A percentile compares a stretch with the other conserved stretches of the same genome.
Evolutionary conservation across 2,329 filamentous ascomycete genomes (phyloP).

Genomic region (Elsinoe batatas): DNA sequence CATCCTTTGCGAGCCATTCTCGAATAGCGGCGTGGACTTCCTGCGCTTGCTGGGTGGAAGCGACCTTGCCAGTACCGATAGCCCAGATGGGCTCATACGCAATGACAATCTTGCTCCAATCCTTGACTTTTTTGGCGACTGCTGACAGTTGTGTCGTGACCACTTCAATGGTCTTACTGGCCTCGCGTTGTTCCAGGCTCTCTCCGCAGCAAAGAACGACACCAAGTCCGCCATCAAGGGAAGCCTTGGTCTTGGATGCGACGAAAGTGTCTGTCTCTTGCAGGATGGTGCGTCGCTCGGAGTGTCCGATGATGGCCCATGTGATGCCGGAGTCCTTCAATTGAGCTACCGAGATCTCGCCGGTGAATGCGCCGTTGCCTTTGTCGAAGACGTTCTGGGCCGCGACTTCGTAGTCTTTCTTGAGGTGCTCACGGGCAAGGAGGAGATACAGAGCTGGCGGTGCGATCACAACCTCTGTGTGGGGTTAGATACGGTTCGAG

Average conservation of each 20-base stretch:
- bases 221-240: conserved; percentile 72
- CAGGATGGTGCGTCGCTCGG: conserved; percentile 83
- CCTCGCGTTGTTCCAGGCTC: conserved; percentile 17
- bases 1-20: conserved; percentile 65
- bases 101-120: conserved; percentile 92
- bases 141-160: conserved; percentile 78
- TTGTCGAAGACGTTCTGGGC: conserved; percentile 97
- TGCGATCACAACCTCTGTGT: conserved; percentile 82
- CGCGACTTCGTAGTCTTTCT: conserved; percentile 69
- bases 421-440: conserved; percentile 69
- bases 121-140: conserved; percentile 64
- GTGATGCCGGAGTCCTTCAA: conserved; percentile 79
- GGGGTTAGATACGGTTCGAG: conserved; percentile 17
- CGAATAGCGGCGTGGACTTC: conserved; percentile 90
- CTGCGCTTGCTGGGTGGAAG: conserved; percentile 80
- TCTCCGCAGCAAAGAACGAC: conserved; percentile 77
- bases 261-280: conserved; percentile 76
- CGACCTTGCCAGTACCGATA: conserved; percentile 86
- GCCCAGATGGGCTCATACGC: conserved; percentile 99
- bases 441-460: conserved; percentile 86
- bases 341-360: conserved; percentile 88
- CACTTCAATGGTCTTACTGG: conserved; percentile 65
- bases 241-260: conserved; percentile 88
- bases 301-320: conserved; percentile 91
- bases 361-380: conserved; percentile 57